Evolutionary conservation across 257 asterid genomes (phyloP), one percentile per base, ranked within the genome.

Genomic region (Nemophila menziesii): DNA sequence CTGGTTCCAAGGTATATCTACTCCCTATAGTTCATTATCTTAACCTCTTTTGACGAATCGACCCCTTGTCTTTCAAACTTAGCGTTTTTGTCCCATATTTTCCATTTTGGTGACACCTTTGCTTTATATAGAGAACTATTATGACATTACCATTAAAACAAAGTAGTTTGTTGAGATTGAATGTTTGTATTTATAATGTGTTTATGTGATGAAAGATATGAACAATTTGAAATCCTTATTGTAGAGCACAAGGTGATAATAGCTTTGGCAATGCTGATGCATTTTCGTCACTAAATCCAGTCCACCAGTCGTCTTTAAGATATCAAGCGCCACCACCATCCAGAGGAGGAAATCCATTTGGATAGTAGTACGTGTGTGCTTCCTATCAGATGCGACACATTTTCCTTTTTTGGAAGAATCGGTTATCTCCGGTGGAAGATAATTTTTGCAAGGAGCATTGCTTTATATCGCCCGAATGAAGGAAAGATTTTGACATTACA

Each of bases 291-390:
- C 38, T 72, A 22, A 63, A 74, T 38, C 80, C 82, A 4, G 55
- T 68, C 39, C 69, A 63, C 8, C 73, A 57, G 48, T 54, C 65
- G 11, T 11, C 24, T 8, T 63, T 58, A 14, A 7, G 58, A 20
- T 51, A 51, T 43, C 37, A 69, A 8, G 43, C 39, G 4, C 43
- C 76, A 18, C 54, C 68, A 14, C 48, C 65, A 21, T 57, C 80
- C 8, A 58, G 59, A 20, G 64, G 73, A 57, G 79, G 80, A 64
- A 86, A 86, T 65, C 94, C 94, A 42, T 82, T 86, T 20, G 80
- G 77, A 53, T 86, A 72, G 63, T 39, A 45, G 44, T 52, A 33
- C 20, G 33, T 24, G 22, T 38, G 9, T 38, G 13, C 20, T 2
- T n/a, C 2, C 3, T 39, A 8, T 16, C 26, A 18, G 7, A 13